Conservation (phyloP, 2,329 filamentous ascomycete species). For the Apiospora pterosperma region DNA sequence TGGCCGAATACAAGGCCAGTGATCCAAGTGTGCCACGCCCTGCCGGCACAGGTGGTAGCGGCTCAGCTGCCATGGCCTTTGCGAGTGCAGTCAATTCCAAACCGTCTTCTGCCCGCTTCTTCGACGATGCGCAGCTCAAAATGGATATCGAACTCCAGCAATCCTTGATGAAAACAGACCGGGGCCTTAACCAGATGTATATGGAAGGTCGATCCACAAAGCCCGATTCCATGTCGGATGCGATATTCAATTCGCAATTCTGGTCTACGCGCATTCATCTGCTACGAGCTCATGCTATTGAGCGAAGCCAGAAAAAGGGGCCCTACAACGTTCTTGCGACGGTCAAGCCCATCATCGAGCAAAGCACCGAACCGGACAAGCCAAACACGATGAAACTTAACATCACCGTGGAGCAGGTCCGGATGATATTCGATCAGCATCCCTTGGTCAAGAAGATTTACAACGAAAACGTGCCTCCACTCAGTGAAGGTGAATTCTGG, state of each 20-base stretch:
- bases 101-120: conserved; percentile 60
- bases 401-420: conserved; percentile 87
- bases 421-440: conserved; percentile 90
- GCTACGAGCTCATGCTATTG: conserved; percentile 85
- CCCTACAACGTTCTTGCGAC: conserved; percentile 92
- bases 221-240: conserved; percentile 75
- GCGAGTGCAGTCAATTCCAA: conserved; percentile 63
- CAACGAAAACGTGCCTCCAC: conserved; percentile 84
- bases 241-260: conserved; percentile 86
- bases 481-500: conserved; percentile 84
- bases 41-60: conserved; percentile 33
- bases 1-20: conserved; percentile 63
- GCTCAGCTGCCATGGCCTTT: conserved; percentile 73
- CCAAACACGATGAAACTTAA: conserved; percentile 70
- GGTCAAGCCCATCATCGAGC: conserved; percentile 74
- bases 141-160: conserved; percentile 80
- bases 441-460: conserved; percentile 87
- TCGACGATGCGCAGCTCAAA: conserved; percentile 77
- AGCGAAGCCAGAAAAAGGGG: conserved; percentile 80
- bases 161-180: conserved; percentile 80
- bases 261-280: conserved; percentile 88
- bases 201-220: conserved; percentile 81
- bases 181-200: conserved; percentile 75
- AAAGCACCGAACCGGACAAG: conserved; percentile 24
- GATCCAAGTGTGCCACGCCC: conserved; percentile 51